Base-by-base conservation (phyloP, 441 rosid species). In the Eutrema salsugineum region DNA sequence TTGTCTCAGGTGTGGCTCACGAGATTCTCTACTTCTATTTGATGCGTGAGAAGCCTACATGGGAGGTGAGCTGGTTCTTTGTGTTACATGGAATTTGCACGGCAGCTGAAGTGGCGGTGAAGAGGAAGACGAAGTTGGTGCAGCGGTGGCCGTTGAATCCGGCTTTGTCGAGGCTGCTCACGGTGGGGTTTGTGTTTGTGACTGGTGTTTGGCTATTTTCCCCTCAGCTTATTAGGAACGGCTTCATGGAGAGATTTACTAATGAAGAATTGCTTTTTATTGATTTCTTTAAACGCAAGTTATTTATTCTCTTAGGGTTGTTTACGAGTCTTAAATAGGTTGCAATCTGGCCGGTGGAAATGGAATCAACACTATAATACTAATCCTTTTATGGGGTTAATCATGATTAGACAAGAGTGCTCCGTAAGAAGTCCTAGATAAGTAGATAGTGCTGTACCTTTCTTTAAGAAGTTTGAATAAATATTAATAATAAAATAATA, bases 11-110 rank as follows among this genome's bases (percentile, higher is more conserved):
- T 2, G 19, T 67, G 0, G 79, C 80, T 81, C 87, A 85, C 51
- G 89, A 85, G 70, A n/a, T 77, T 4, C 9, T 85, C 4, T 80
- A 61, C 16, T 80, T 53, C 53, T 77, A 86, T 19, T 0, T 74
- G 0, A 61, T 73, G 4, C 79, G 77, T 2, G 79, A 33, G 46
- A 17, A 33, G 11, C 87, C 87, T 47, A 79, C 86, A 3, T 72
- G 90, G 80, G 86, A 86, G 78, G 80, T 80, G 46, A 75, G 80
- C 2, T 73, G 78, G 77, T 86, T 80, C 56, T 86, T 86, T 32
- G 42, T 82, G 36, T 15, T 84, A 1, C 83, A 86, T 2, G 87
- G 90, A 6, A 35, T 74, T 11, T 73, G 80, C 16, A 59, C 79
- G 38, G 76, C 48, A 0, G 35, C 47, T 2, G 86, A 82, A 77